Base-by-base conservation (phyloP, 1,284 basidiomycete genomes). In the Cryptococcus sp. region DNA sequence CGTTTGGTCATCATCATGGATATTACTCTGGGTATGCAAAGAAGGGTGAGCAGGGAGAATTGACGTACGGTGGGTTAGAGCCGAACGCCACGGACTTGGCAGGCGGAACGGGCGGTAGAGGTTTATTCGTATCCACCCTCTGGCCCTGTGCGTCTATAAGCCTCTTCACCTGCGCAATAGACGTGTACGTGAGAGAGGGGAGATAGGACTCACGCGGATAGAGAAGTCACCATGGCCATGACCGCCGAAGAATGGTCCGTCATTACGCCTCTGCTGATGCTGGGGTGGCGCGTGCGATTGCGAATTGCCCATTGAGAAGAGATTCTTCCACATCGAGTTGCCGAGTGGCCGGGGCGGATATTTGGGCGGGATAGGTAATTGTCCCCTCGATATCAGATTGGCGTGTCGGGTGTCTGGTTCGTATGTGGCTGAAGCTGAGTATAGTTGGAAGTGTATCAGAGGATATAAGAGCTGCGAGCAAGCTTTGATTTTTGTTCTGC, bases 201-300 rank as follows among this genome's bases (percentile, higher is more conserved):
- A 2, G 10, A 41, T 42, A 41, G 5, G 25, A 47, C 61, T 55
- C 20, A 63, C 61, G 10, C 52, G 25, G 3, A 63, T 54, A 5
- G 61, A 62, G 54, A 62, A 63, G 47, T 60, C 61, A 4, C 52
- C 55, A 20, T 49, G 39, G 35, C 60, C 50, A 53, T 60, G 61
- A 20, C 58, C 61, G 5, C 61, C 61, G 48, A 63, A 63, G 10
- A 57, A 42, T 5, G 56, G 58, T 4, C 61, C 61, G 41, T 60
- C 41, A 38, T 49, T 47, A n/a, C 54, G 51, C 7, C 54, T 48
- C n/a, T 27, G 55, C 15, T 39, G 19, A 35, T n/a, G n/a, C n/a
- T n/a, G n/a, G n/a, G 27, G 10, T 31, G 31, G 31, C 3, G 31
- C 4, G 31, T 35, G 10, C 13, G 54, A 54, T 11, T 59, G 48